A percentile compares a stretch with the other conserved stretches of the same genome.
Conservation (phyloP, 1,284 basidiomycete genomes). For the Athelia sp. region DNA sequence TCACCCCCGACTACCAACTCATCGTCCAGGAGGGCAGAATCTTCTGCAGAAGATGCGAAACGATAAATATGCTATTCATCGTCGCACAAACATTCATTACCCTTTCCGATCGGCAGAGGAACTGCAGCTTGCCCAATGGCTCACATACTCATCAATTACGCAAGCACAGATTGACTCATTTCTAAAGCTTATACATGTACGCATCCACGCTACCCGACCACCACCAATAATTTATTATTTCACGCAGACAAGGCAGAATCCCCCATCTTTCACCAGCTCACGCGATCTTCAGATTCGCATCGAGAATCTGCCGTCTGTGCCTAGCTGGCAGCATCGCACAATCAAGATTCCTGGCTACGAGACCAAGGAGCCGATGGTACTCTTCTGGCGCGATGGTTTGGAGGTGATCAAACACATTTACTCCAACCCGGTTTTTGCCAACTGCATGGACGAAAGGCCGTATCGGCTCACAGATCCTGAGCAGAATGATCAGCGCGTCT, state of each 20-base stretch:
- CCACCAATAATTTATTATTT: too few species aligned
- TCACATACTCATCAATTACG: background rate
- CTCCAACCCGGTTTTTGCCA: constrained; percentile 3
- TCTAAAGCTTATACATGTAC: too few species aligned
- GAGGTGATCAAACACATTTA: background rate
- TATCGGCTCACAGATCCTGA: background rate
- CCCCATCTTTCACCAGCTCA: constrained; percentile 5
- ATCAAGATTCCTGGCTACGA: background rate
- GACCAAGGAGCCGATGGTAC: background rate
- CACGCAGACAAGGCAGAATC: too few species aligned
- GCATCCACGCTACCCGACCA: too few species aligned
- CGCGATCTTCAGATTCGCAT: background rate
- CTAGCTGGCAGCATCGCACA: background rate
- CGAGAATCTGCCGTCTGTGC: background rate
- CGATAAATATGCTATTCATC: background rate
- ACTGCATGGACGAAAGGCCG: background rate
- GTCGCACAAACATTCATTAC: background rate
- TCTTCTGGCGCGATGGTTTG: constrained; percentile 1
- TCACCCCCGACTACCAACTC: background rate
- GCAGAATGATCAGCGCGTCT: background rate
- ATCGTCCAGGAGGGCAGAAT: background rate
- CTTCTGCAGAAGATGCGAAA: background rate
- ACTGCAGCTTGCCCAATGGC: background rate
- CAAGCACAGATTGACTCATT: background rate
- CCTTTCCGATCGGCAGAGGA: background rate